These are phyloP conservation scores for Daedaleopsis nitida DNA, from an alignment of 768 basidiomycete genomes.

Conservation along the genomic window DNA sequence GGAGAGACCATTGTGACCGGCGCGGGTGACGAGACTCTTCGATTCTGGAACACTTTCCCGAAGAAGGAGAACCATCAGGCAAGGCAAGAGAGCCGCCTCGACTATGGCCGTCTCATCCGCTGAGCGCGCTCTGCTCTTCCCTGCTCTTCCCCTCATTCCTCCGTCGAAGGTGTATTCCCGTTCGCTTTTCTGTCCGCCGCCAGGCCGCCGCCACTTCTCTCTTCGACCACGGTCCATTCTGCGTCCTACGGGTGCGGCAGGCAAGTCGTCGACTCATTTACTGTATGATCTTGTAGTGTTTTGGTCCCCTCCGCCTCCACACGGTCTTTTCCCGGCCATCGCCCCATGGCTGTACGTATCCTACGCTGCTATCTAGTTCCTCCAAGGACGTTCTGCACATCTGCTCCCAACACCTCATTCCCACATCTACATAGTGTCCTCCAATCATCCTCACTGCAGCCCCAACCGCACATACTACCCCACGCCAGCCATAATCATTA, in stretches of 20 bases:
- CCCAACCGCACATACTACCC: conserved; percentile 1
- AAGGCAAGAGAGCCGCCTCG: conserved; percentile 42
- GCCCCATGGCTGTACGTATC: conserved; percentile 7
- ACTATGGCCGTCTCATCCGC: conserved; percentile 47
- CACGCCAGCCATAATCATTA: conserved; percentile 4
- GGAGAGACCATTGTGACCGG: conserved; percentile 98
- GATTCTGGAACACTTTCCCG: conserved; percentile 99
- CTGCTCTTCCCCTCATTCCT: too few species aligned
- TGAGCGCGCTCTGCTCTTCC: conserved; percentile 13
- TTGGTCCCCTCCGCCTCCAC: conserved; percentile 13
- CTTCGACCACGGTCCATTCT: background rate
- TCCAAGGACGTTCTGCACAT: conserved; percentile 18
- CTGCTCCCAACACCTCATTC: background rate
- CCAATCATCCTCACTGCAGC: background rate
- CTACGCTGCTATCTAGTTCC: conserved; percentile 23
- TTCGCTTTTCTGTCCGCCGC: background rate
- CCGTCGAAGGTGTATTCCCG: too few species aligned
- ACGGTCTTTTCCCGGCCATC: conserved; percentile 3
- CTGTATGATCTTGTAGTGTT: conserved; percentile 22
- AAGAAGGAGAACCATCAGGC: conserved; percentile 52
- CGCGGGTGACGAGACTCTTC: conserved; percentile 94
- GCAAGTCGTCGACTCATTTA: conserved; percentile 9
- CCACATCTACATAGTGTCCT: background rate
- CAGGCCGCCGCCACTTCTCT: background rate
- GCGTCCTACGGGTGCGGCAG: background rate